Evolutionary conservation across 345 rosid species (phyloP).

Genomic region (Nasturtium officinale): DNA sequence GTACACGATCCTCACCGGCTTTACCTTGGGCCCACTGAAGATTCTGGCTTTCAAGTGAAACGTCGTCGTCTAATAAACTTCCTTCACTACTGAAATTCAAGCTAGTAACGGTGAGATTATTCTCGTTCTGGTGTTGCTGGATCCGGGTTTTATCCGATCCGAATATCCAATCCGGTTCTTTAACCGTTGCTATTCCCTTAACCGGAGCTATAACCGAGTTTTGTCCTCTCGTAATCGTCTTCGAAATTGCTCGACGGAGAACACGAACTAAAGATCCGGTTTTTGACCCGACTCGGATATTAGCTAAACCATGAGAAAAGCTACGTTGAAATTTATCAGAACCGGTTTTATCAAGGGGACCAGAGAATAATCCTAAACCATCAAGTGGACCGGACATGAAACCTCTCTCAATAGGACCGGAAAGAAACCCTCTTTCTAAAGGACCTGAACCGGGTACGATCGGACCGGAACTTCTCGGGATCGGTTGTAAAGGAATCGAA

Average conservation of each 20-base stretch:
- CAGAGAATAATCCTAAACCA: slow-evolving; percentile 47
- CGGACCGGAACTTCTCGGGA: slow-evolving; percentile 78
- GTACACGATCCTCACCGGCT: slow-evolving; percentile 99
- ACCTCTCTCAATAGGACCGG: slow-evolving; percentile 90
- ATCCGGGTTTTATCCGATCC: slow-evolving; percentile 55
- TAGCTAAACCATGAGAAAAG: slow-evolving; percentile 71
- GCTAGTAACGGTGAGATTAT: slow-evolving; percentile 57
- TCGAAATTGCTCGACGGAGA: slow-evolving; percentile 72
- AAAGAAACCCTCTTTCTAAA: slow-evolving; percentile 73
- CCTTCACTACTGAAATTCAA: slow-evolving; percentile 65
- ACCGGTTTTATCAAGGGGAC: slow-evolving; percentile 57
- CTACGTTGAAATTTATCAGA: slow-evolving; percentile 74
- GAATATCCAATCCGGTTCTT: slow-evolving; percentile 74
- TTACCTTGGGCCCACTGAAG: slow-evolving; percentile 99
- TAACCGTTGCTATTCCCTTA: slow-evolving; percentile 49
- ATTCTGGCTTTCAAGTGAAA: slow-evolving; percentile 67
- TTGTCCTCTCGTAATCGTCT: slow-evolving; percentile 66
- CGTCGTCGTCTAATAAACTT: slow-evolving; percentile 67
- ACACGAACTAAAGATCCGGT: slow-evolving; percentile 69
- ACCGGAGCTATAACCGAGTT: slow-evolving; percentile 83
- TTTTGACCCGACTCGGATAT: slow-evolving; percentile 45
- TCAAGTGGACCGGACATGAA: slow-evolving; percentile 94
- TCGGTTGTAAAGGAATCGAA: slow-evolving; percentile 89
- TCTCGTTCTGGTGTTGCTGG: slow-evolving; percentile 54
- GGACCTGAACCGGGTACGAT: slow-evolving; percentile 75